Evolutionary conservation across 2,329 filamentous ascomycete genomes (phyloP).

Genomic region (Paecilomyces dactylethromorphus): DNA sequence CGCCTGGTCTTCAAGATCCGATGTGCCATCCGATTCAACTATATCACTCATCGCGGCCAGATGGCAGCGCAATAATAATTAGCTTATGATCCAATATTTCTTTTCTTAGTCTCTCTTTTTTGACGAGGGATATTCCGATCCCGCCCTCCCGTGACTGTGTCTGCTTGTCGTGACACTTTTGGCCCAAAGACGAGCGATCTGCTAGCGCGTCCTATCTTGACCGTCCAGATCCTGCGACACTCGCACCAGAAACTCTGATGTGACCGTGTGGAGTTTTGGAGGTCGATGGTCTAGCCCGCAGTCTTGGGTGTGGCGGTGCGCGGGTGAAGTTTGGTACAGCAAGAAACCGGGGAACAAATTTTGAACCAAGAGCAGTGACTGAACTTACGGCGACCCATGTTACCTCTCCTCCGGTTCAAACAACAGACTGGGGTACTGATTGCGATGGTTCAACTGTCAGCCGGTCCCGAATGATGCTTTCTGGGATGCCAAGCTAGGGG

Average conservation of each 20-base stretch:
- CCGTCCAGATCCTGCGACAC: not conserved
- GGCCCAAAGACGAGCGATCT: not conserved
- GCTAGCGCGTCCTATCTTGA: not conserved
- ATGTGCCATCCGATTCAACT: constrained; percentile 29
- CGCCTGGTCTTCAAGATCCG: constrained; percentile 28
- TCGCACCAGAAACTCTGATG: not conserved
- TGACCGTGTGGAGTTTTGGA: not conserved
- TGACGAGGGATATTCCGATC: not conserved
- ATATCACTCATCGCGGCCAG: constrained; percentile 21
- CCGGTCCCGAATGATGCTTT: not conserved
- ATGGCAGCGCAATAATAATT: not conserved
- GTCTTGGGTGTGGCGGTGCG: constrained; percentile 3
- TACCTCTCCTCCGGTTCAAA: not conserved
- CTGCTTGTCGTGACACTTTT: not conserved
- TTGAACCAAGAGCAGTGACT: not conserved
- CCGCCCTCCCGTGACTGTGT: not conserved
- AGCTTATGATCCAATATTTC: not conserved
- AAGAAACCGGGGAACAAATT: not conserved
- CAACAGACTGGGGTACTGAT: not conserved
- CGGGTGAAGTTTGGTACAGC: not conserved
- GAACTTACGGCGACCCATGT: not conserved
- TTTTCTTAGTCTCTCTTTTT: not conserved
- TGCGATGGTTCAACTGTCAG: not conserved
- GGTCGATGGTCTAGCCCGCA: not conserved
- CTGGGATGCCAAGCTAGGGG: not conserved